Evolutionary conservation across 192 early-diverging fungal genomes (phyloP), one percentile per base, ranked within the genome.

Genomic region (Backusella psychrophila): DNA sequence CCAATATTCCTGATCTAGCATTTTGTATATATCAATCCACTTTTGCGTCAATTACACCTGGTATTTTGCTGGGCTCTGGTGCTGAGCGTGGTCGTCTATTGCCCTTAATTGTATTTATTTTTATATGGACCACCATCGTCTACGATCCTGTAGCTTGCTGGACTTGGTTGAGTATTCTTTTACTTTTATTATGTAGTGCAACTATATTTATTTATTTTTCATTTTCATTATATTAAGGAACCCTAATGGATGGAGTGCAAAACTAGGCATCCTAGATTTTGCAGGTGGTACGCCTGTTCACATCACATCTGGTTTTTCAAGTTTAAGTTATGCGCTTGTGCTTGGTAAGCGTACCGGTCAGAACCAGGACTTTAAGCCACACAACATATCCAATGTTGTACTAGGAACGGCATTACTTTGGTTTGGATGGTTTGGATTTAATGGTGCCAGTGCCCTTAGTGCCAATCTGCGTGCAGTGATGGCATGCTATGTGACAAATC

Each of bases 211-310:
- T 33, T 33, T 33, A 33, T 33, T 33, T 33, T 33, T 33, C 33
- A 33, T 33, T 33, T 33, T 33, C 33, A 33, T 33, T 33, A 33
- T 33, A 33, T 33, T 3, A 33, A 33, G 33, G 95, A 89, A 89
- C 15, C 76, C 86, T 46, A 91, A 91, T 76, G 97, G 97, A 6
- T 99, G 95, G 96, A 84, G 94, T 71, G 84, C 81, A 65, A 91
- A 89, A 49, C 14, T 68, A 17, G 95, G 96, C 29, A 52, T 49
- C 4, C 85, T 96, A n/a, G 96, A 99, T 85, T 99, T 95, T 75
- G 96, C 98, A 15, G 98, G 98, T 41, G 96, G 98, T n/a, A 94
- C 95, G 21, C 95, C 96, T 26, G 96, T 99, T 29, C 95, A 99
- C 78, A 93, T 97, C 33, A 86, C 91, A 4, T 96, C 94, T n/a